Percentiles rank a stretch among this genome's conserved stretches.
Evolutionary conservation across 73 alveolate genomes (phyloP).

Genomic region (Paramecium sexaurelia): DNA sequence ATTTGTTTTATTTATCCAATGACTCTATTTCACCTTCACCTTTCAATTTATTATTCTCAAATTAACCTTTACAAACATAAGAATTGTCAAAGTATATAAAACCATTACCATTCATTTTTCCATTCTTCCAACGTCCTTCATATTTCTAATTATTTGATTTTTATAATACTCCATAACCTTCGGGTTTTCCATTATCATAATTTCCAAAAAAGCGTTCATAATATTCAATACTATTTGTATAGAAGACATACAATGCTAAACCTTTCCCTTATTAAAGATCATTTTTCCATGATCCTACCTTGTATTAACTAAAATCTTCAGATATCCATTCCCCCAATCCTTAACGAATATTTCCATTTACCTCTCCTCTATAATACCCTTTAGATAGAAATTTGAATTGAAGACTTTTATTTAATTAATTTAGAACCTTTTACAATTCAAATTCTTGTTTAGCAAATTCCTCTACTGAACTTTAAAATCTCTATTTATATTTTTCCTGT

Average conservation of each 20-base stretch:
- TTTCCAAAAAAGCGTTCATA: not conserved
- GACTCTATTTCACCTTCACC: not conserved
- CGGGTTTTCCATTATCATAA: not conserved
- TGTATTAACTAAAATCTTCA: not conserved
- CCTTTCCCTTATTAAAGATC: not conserved
- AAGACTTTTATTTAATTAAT: not conserved
- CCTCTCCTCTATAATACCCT: not conserved
- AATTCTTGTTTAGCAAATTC: not conserved
- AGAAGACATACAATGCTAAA: not conserved
- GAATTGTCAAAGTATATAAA: not conserved
- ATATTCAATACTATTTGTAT: not conserved
- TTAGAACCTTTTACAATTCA: not conserved
- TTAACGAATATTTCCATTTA: not conserved
- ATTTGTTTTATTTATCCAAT: not conserved
- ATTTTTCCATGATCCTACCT: not conserved
- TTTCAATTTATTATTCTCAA: not conserved
- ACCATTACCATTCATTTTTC: not conserved
- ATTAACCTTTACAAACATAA: not conserved
- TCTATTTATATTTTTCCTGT: too few species aligned
- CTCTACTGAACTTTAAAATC: too few species aligned
- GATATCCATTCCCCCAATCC: not conserved
- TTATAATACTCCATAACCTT: not conserved
- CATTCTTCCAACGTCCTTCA: not conserved
- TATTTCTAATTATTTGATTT: not conserved
- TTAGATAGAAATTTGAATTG: not conserved